Conservation (phyloP, 768 basidiomycete genomes). For the Mycena capillaripes region DNA sequence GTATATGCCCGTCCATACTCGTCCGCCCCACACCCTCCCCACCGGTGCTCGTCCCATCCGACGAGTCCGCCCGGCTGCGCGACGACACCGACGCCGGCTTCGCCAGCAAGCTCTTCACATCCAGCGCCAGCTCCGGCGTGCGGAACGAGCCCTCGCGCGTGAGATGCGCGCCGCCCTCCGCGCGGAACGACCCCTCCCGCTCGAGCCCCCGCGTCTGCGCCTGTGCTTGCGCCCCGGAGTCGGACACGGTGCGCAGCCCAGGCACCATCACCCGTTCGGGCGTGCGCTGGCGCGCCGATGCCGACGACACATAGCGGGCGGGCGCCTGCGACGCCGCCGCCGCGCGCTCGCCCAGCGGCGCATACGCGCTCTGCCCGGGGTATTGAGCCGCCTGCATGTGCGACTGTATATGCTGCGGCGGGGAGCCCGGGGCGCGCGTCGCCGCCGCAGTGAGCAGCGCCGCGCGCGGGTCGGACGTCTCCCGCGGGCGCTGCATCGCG, state of each 20-base stretch:
- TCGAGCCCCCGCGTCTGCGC: not conserved
- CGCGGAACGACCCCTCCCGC: slow-evolving; percentile 26
- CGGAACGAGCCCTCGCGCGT: slow-evolving; percentile 28
- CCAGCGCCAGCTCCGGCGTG: slow-evolving; percentile 32
- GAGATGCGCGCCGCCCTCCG: slow-evolving; percentile 1
- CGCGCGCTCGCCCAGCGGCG: not conserved
- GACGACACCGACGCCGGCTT: slow-evolving; percentile 28
- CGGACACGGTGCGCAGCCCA: not conserved
- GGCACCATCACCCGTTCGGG: not conserved
- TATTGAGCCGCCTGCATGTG: slow-evolving; percentile 3
- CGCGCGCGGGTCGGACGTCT: slow-evolving; percentile 28
- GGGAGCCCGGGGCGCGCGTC: slow-evolving; percentile 29
- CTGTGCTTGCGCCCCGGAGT: not conserved
- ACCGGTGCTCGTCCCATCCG: slow-evolving; percentile 7
- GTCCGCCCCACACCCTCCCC: not conserved
- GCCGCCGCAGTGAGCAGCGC: slow-evolving; percentile 28
- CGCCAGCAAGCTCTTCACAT: slow-evolving; percentile 33
- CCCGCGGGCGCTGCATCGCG: slow-evolving; percentile 33
- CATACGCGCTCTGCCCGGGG: not conserved
- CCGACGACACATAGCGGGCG: not conserved
- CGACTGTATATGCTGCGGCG: slow-evolving; percentile 18
- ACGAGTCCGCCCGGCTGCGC: slow-evolving; percentile 19
- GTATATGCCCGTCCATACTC: not conserved
- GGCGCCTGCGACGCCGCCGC: no score
- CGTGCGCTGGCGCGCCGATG: slow-evolving; percentile 20